These are phyloP conservation scores for Alternaria conjuncta DNA, from an alignment of 2,329 filamentous ascomycete species.

Conservation along the genomic window DNA sequence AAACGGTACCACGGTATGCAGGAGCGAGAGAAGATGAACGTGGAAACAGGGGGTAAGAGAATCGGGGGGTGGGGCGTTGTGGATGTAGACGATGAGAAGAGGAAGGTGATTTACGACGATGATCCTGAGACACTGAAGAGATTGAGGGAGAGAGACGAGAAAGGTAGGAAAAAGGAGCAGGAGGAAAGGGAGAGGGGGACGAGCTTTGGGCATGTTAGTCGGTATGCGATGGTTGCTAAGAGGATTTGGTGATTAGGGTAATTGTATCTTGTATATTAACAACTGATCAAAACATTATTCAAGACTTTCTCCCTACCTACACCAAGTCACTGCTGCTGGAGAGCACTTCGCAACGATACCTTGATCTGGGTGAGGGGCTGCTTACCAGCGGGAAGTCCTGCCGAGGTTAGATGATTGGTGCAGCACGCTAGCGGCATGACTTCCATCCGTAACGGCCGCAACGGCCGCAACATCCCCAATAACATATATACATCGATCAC, in stretches of 20 bases:
- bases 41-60: slow-evolving; percentile 74
- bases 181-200: slow-evolving; percentile 57
- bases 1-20: slow-evolving; percentile 84
- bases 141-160: slow-evolving; percentile 67
- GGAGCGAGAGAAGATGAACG: slow-evolving; percentile 60
- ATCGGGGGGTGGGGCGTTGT: slow-evolving; percentile 84
- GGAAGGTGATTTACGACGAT: slow-evolving; percentile 85
- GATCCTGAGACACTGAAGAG: slow-evolving; percentile 73
- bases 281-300: neutral
- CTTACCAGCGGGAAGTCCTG: neutral
- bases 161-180: slow-evolving; percentile 66
- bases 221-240: slow-evolving; percentile 97
- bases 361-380: neutral
- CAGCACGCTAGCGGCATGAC: neutral
- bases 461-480: neutral
- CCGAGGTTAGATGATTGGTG: neutral
- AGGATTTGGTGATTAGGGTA: slow-evolving; percentile 79
- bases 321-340: neutral
- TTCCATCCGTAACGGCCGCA: neutral
- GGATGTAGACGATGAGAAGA: slow-evolving; percentile 86
- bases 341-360: neutral
- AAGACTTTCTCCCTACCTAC: neutral
- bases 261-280: neutral
- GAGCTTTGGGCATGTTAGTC: slow-evolving; percentile 70
- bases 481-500: neutral